Percentiles rank a stretch among this genome's conserved stretches.
Conservation (phyloP, 1,139 yeast species). For the Hemisphaericaspora xylanilytica region DNA sequence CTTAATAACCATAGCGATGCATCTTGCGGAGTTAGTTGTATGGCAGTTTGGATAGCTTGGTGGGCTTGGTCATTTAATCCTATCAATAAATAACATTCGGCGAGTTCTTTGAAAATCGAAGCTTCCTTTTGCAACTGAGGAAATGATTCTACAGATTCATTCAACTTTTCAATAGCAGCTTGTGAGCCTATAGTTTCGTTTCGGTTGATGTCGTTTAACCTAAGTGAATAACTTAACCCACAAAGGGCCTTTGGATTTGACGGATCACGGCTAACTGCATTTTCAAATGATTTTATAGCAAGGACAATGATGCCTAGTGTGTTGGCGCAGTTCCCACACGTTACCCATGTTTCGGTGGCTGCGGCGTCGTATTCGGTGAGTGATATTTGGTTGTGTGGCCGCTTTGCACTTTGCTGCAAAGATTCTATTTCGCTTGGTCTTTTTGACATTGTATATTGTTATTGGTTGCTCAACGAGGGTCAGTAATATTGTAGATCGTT, state of each 20-base stretch:
- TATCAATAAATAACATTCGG: constrained; percentile 47
- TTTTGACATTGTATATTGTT: constrained; percentile 15
- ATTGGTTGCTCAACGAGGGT: too few species aligned
- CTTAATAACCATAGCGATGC: constrained; percentile 46
- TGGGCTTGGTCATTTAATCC: constrained; percentile 54
- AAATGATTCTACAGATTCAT: constrained; percentile 34
- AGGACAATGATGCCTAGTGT: constrained; percentile 38
- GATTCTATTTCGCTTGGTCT: constrained; percentile 7
- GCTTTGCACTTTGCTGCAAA: constrained; percentile 7
- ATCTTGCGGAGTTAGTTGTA: constrained; percentile 41
- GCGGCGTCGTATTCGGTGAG: constrained; percentile 16
- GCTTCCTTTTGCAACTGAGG: constrained; percentile 34
- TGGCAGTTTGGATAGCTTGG: constrained; percentile 44
- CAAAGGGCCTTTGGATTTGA: constrained; percentile 39
- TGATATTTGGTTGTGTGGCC: constrained; percentile 3
- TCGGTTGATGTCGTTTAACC: constrained; percentile 34
- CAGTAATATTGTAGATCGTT: background rate
- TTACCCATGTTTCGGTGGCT: constrained; percentile 48
- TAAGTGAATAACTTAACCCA: constrained; percentile 41
- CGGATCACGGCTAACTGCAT: constrained; percentile 46
- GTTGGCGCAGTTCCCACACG: constrained; percentile 51
- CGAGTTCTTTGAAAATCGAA: constrained; percentile 44
- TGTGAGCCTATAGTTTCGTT: constrained; percentile 43
- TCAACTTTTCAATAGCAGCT: constrained; percentile 42
- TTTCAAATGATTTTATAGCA: constrained; percentile 48